Evolutionary conservation across 352 stramenopile species (phyloP).

Genomic region (Pythium grandisporangium): DNA sequence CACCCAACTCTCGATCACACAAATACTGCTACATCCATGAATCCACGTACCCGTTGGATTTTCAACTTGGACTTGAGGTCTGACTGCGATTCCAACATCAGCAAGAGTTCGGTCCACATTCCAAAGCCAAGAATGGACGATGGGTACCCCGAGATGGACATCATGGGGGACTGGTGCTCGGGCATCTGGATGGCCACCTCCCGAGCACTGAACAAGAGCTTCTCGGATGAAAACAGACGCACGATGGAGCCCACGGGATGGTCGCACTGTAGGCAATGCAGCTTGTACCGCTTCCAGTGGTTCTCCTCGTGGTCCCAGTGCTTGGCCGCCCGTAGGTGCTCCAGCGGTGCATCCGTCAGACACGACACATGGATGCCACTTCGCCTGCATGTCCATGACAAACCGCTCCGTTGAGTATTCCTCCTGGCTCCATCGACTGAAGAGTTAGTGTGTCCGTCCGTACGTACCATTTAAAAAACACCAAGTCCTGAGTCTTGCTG

Average conservation of each 20-base stretch:
- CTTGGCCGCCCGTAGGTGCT: slow-evolving; percentile 35
- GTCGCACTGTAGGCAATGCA: slow-evolving; percentile 62
- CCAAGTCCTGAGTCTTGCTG: slow-evolving; percentile 49
- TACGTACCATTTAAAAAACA: slow-evolving; percentile 70
- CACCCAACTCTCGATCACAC: no score
- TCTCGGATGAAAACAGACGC: slow-evolving; percentile 51
- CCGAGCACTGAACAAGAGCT: slow-evolving; percentile 61
- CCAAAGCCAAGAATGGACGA: slow-evolving; percentile 62
- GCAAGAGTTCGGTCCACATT: slow-evolving; percentile 71
- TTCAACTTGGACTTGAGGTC: slow-evolving; percentile 51
- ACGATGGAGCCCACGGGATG: slow-evolving; percentile 49
- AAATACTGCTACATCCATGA: no score
- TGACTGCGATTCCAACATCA: slow-evolving; percentile 67
- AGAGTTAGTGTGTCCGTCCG: no score
- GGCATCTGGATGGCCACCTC: slow-evolving; percentile 66
- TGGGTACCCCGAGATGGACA: slow-evolving; percentile 66
- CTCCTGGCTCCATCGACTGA: no score
- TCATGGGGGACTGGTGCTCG: slow-evolving; percentile 52
- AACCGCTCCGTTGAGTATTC: no score
- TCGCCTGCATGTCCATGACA: slow-evolving; percentile 22
- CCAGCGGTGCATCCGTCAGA: slow-evolving; percentile 46
- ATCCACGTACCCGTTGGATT: slow-evolving; percentile 35
- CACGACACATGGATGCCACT: slow-evolving; percentile 67
- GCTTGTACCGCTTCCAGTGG: slow-evolving; percentile 53
- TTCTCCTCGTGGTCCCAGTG: slow-evolving; percentile 21